phyloP scores from a whole-genome alignment of 2,329 filamentous ascomycete genomes.

The Cadophora sp. region DNA sequence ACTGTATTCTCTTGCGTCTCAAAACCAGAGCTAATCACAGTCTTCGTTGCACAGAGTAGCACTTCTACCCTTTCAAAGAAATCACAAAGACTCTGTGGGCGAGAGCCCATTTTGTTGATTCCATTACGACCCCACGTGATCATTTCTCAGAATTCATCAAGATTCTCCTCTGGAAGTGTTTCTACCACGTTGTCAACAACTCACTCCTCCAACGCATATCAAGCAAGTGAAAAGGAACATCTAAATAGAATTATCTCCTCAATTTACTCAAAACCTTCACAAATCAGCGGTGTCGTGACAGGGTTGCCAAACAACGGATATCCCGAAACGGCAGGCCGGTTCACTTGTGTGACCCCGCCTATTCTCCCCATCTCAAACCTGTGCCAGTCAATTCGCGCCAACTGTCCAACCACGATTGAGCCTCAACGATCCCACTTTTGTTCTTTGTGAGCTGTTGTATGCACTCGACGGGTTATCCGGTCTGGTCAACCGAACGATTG shows the following conservation, averaged over 20 bases:
- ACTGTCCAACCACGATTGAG: conserved; percentile 2
- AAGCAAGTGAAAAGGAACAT: no score
- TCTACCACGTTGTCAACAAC: no score
- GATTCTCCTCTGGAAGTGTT: no score
- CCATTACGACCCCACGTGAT: no score
- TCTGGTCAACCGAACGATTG: neutral
- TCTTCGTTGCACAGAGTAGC: no score
- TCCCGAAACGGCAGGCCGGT: neutral
- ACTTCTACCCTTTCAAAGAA: no score
- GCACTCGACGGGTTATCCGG: conserved; percentile 1
- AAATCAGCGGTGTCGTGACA: conserved; percentile 4
- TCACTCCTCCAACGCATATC: no score
- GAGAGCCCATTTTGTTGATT: no score
- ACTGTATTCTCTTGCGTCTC: no score
- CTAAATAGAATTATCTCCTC: neutral
- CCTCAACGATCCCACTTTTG: neutral
- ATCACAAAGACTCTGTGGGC: no score
- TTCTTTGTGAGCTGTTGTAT: neutral
- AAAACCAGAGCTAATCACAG: no score
- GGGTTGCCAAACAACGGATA: conserved; percentile 1
- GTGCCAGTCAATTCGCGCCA: neutral
- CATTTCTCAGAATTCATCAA: no score
- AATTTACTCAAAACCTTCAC: neutral
- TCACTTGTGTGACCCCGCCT: conserved; percentile 5
- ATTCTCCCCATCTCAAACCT: neutral